Conservation (phyloP, 805 yeast species). For the Sungouiozyma intestinalis region DNA sequence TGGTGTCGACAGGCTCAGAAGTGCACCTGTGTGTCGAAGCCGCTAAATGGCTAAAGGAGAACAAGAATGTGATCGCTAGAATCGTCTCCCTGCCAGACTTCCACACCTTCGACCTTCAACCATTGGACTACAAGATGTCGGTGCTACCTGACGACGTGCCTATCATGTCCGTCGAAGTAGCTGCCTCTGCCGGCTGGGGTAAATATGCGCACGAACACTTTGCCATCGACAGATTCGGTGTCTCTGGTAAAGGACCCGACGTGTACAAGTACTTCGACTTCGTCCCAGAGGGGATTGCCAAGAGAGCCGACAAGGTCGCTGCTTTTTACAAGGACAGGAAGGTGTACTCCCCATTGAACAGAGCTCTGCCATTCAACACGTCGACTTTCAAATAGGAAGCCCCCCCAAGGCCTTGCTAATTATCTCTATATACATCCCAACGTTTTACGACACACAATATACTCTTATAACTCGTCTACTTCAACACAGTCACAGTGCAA, state of each 20-base stretch:
- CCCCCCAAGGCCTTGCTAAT: not conserved
- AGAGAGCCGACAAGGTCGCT: constrained; percentile 70
- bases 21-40: constrained; percentile 71
- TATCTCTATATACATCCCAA: not conserved
- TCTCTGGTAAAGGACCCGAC: constrained; percentile 80
- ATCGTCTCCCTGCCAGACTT: constrained; percentile 91
- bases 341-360: constrained; percentile 65
- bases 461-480: too few relatives aligned
- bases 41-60: constrained; percentile 53
- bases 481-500: too few relatives aligned
- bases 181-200: constrained; percentile 86
- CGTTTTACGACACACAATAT: too few relatives aligned
- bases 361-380: constrained; percentile 42
- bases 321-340: constrained; percentile 71
- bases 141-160: constrained; percentile 94
- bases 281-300: constrained; percentile 86
- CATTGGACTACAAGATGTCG: constrained; percentile 65
- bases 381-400: constrained; percentile 26
- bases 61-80: constrained; percentile 54
- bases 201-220: constrained; percentile 93
- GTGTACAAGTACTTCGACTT: constrained; percentile 79
- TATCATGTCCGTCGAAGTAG: constrained; percentile 84
- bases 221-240: constrained; percentile 93
- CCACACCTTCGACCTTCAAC: constrained; percentile 77
- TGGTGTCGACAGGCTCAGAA: constrained; percentile 93